These are phyloP conservation scores for Colletotrichum viniferum DNA, from an alignment of 2,329 filamentous ascomycete genomes.

Conservation along the genomic window DNA sequence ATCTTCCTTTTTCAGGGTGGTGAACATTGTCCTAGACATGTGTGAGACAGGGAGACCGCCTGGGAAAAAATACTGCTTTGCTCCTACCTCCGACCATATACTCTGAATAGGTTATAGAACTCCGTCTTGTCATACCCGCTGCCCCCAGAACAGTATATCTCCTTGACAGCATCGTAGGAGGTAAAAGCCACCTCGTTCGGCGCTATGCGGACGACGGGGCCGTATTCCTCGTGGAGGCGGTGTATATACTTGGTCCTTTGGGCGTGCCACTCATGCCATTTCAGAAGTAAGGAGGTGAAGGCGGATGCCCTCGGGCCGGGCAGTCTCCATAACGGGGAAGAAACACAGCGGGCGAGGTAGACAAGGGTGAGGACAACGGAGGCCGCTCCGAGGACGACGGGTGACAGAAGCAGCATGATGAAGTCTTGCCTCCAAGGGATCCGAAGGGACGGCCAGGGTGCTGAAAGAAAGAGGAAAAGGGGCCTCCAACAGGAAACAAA, in stretches of 20 bases:
- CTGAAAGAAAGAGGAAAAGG: too few species aligned
- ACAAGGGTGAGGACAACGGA: constrained; percentile 2
- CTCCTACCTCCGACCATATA: constrained; percentile 59
- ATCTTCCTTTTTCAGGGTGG: constrained; percentile 57
- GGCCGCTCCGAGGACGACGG: constrained; percentile 14
- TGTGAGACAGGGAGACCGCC: neutral
- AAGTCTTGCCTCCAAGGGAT: neutral
- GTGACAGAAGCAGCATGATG: constrained; percentile 25
- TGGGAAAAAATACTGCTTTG: neutral
- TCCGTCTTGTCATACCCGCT: constrained; percentile 70
- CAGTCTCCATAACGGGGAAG: constrained; percentile 43
- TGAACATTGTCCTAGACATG: constrained; percentile 61
- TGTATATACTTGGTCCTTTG: constrained; percentile 61
- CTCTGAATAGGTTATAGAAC: constrained; percentile 65
- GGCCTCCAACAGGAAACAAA: neutral
- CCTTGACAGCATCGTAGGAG: constrained; percentile 59
- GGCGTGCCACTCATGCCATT: constrained; percentile 61
- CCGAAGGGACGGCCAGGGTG: neutral
- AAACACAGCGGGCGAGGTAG: constrained; percentile 25
- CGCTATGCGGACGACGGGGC: constrained; percentile 60
- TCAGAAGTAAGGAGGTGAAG: constrained; percentile 55
- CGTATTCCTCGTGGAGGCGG: constrained; percentile 57
- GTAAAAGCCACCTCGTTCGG: constrained; percentile 66
- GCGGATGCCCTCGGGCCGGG: constrained; percentile 54
- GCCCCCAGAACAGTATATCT: constrained; percentile 66